A percentile compares a stretch with the other conserved stretches of the same genome.
Conservation (phyloP, 2,329 filamentous ascomycete genomes). For the Beauveria scarabaeidicola region DNA sequence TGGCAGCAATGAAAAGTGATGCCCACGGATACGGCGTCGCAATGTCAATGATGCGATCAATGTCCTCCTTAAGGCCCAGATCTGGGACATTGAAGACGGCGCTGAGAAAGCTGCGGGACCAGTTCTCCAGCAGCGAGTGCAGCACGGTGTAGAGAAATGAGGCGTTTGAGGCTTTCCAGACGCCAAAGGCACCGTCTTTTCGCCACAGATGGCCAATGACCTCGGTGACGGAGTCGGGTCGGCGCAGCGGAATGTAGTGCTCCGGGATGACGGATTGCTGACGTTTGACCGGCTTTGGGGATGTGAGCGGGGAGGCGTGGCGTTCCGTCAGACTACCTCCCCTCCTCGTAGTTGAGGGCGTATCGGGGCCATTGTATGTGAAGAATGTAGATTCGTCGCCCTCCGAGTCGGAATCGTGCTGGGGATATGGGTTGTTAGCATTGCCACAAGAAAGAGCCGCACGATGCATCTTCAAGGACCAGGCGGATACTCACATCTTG, state of each 20-base stretch:
- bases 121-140: slow-evolving; percentile 80
- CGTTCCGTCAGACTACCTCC: slow-evolving; percentile 21
- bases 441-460: background rate
- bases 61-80: slow-evolving; percentile 62
- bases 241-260: slow-evolving; percentile 62
- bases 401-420: slow-evolving; percentile 57
- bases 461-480: background rate
- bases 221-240: slow-evolving; percentile 73
- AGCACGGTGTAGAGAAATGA: slow-evolving; percentile 88
- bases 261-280: slow-evolving; percentile 27
- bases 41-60: slow-evolving; percentile 64
- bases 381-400: slow-evolving; percentile 80
- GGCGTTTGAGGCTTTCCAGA: slow-evolving; percentile 90
- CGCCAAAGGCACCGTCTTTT: slow-evolving; percentile 80
- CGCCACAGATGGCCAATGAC: slow-evolving; percentile 83
- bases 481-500: slow-evolving; percentile 23
- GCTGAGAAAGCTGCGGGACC: slow-evolving; percentile 82
- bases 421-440: background rate
- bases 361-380: slow-evolving; percentile 52
- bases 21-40: slow-evolving; percentile 76
- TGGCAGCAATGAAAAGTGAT: slow-evolving; percentile 64
- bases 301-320: slow-evolving; percentile 24
- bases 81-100: slow-evolving; percentile 88
- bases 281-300: slow-evolving; percentile 18
- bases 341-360: slow-evolving; percentile 39